Evolutionary conservation across 768 basidiomycete species (phyloP).

Genomic region (Naganishia antarctica): DNA sequence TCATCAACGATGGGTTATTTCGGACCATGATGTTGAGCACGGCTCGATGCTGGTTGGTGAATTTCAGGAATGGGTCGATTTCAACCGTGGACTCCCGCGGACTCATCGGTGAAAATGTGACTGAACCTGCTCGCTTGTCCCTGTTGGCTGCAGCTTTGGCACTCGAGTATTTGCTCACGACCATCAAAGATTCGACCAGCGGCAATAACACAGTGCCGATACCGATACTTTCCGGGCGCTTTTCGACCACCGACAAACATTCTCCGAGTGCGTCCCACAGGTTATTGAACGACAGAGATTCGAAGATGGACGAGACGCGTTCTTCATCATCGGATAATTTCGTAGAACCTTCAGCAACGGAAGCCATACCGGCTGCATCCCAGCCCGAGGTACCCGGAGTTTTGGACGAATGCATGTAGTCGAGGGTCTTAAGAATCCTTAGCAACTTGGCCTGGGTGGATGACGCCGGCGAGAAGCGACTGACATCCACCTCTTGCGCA

Average conservation of each 20-base stretch:
- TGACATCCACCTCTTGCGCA: conserved; percentile 57
- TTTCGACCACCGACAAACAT: conserved; percentile 76
- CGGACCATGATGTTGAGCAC: conserved; percentile 95
- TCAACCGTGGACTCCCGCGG: conserved; percentile 54
- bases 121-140: conserved; percentile 49
- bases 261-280: conserved; percentile 88
- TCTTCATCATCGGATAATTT: conserved; percentile 48
- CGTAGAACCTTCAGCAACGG: conserved; percentile 26
- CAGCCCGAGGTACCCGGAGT: conserved; percentile 31
- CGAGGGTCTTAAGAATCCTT: conserved; percentile 91
- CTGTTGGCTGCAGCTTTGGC: conserved; percentile 56
- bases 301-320: conserved; percentile 81
- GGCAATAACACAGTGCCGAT: conserved; percentile 88
- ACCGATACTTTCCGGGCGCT: conserved; percentile 72
- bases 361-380: conserved; percentile 35
- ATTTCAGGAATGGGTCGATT: conserved; percentile 86
- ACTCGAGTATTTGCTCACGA: conserved; percentile 92
- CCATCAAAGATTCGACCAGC: conserved; percentile 93
- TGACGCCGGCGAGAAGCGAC: conserved; percentile 77
- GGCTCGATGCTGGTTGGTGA: conserved; percentile 89
- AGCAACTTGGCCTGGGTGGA: conserved; percentile 95
- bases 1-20: conserved; percentile 96
- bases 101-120: conserved; percentile 35
- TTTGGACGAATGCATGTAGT: conserved; percentile 74
- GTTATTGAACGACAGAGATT: conserved; percentile 80